Percentiles rank a stretch among this genome's conserved stretches.
Conservation (phyloP, 345 rosid genomes). For the Angophora floribunda region DNA sequence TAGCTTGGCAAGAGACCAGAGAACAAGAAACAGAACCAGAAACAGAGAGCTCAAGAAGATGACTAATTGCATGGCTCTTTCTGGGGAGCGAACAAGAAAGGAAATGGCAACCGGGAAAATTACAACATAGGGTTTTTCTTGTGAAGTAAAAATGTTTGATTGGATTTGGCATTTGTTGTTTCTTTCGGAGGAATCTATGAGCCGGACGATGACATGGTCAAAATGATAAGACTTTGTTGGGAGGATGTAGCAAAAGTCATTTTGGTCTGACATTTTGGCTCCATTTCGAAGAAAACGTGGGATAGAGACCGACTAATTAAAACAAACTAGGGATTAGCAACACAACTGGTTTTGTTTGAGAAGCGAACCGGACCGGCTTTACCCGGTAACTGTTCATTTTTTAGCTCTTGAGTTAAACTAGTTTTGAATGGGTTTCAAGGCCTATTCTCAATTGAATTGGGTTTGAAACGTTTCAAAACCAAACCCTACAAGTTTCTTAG, state of each 20-base stretch:
- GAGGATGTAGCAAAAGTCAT: background rate
- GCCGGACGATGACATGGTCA: background rate
- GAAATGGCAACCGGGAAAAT: background rate
- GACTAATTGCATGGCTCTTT: background rate
- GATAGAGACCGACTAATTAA: background rate
- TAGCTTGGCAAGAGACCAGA: background rate
- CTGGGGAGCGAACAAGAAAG: background rate
- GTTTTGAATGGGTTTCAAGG: background rate
- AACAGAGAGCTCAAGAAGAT: background rate
- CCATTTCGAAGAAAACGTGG: background rate
- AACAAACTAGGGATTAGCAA: background rate
- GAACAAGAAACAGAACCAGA: background rate
- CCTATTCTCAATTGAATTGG: background rate
- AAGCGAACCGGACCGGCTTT: background rate
- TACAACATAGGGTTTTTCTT: background rate
- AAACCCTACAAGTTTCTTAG: background rate
- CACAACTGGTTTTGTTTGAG: background rate
- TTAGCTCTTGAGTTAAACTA: background rate
- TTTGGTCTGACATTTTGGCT: background rate
- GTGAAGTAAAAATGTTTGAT: background rate
- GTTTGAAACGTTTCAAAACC: background rate
- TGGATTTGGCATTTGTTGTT: background rate
- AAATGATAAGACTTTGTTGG: background rate
- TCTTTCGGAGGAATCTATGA: background rate
- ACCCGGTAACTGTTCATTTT: background rate